These are phyloP conservation scores for Rhynchosporium graminicola DNA, from an alignment of 2,329 filamentous ascomycete species.

Conservation along the genomic window DNA sequence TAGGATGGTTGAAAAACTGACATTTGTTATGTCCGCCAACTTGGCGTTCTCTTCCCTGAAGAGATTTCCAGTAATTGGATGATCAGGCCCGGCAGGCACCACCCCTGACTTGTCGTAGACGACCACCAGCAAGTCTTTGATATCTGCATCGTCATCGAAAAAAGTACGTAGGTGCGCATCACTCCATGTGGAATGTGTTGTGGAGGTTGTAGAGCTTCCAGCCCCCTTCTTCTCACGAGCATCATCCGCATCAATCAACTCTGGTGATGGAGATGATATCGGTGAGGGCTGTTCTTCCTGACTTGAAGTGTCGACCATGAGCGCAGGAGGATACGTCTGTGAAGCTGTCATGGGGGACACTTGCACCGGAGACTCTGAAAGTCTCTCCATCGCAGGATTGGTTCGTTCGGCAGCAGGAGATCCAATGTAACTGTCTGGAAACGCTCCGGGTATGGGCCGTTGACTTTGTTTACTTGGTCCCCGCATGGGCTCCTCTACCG, in stretches of 20 bases:
- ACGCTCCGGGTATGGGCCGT: constrained; percentile 40
- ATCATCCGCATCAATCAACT: constrained; percentile 54
- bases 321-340: constrained; percentile 59
- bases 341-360: constrained; percentile 57
- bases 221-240: constrained; percentile 37
- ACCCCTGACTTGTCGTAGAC: constrained; percentile 91
- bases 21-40: constrained; percentile 80
- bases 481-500: constrained; percentile 38
- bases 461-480: constrained; percentile 33
- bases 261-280: constrained; percentile 64
- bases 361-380: constrained; percentile 69
- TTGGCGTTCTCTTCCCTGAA: constrained; percentile 87
- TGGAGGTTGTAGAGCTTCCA: constrained; percentile 56
- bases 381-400: constrained; percentile 44
- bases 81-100: constrained; percentile 75
- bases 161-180: constrained; percentile 84
- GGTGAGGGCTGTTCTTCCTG: constrained; percentile 66
- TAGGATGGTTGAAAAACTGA: constrained; percentile 45
- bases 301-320: constrained; percentile 71
- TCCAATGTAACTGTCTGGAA: constrained; percentile 40
- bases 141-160: constrained; percentile 85
- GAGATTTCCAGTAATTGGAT: constrained; percentile 77
- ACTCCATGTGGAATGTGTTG: constrained; percentile 73
- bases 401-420: constrained; percentile 40
- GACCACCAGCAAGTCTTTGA: constrained; percentile 85